Evolutionary conservation across 1,284 basidiomycete species (phyloP), one percentile per base, ranked within the genome.

Genomic region (Cutaneotrichosporon cavernicola): DNA sequence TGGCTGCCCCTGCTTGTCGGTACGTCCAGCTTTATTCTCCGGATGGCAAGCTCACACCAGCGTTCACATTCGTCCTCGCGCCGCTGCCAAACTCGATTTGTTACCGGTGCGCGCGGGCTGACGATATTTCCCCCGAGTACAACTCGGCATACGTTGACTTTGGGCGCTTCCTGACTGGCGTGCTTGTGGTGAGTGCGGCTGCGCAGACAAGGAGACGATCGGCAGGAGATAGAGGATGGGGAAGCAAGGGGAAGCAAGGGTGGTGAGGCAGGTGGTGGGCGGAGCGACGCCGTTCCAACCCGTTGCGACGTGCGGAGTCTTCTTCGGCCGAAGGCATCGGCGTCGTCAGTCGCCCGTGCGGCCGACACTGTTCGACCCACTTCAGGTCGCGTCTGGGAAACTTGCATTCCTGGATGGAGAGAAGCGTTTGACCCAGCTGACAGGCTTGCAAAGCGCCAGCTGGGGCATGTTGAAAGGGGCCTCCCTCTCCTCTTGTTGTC

Each of bases 1-100:
- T 99, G 97, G 97, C 84, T 99, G 16, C 97, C 97, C 53, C 84
- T 99, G 58, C 86, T 99, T 70, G 96, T 98, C 71, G 96, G 96
- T 97, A 73, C 77, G 92, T 86, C 9, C 50, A 14, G 34, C 30
- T 26, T 9, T 26, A 26, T 3, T 26, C 26, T 26, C 26, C 26
- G 18, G 38, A 32, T n/a, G 22, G 9, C 31, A 38, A 9, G 14
- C 40, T 59, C 58, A 59, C 30, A 47, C 22, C 75, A 97, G 96
- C 97, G 4, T 82, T 97, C 70, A 95, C 90, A 36, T 99, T 98
- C 77, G 91, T 97, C 46, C 84, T 97, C 69, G 97, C 97, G 2
- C 97, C 97, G 21, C 84, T 98, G 26, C 97, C 97, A 6, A 99
- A 99, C 78, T 90, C 92, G 26, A 78, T 98, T 52, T 85, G 82